Base-by-base conservation (phyloP, 2,329 filamentous ascomycete species). In the Fusarium equiseti region DNA sequence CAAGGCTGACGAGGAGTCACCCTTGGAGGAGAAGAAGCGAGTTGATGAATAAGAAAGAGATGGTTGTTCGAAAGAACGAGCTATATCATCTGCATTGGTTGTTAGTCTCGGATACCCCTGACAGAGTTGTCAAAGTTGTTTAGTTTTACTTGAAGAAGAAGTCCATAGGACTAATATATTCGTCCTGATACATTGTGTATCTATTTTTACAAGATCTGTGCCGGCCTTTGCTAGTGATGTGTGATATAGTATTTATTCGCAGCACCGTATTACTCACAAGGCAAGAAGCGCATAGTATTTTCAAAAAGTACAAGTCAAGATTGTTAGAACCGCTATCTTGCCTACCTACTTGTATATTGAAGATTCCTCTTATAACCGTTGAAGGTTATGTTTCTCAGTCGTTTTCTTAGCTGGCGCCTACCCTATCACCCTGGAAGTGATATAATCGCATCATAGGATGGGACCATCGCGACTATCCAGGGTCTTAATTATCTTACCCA, bases 1-100 rank as follows among this genome's bases (percentile, higher is more conserved):
- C 5, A 73, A 64, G 22, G 59, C 54, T 2, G 73, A 76, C 4
- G 70, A 73, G 45, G 75, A 75, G 60, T 52, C 65, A 24, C 72
- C 63, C 9, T 51, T 63, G 31, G 57, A 56, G 12, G 58, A 66
- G 44, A 75, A 75, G 56, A 75, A 75, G 56, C 56, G 67, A 7
- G 22, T 71, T 35, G 70, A 68, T 24, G 66, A 56, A 24, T 72
- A 71, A 40, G 31, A 13, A 71, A 32, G 31, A n/a, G 26, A 31
- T 18, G 27, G 10, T 13, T 24, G 16, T 11, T 24, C 13, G 38
- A 45, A 8, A 32, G 46, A 38, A 38, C 8, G 48, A 29, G n/a
- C 32, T 27, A 29, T 13, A 8, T 20, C 20, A 42, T 43, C n/a
- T 20, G 7, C 27, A 29, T 43, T 53, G 10, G 13, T 53, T 29